Base-by-base conservation (phyloP, 2,329 filamentous ascomycete species). In the Fusarium brachygibbosum region DNA sequence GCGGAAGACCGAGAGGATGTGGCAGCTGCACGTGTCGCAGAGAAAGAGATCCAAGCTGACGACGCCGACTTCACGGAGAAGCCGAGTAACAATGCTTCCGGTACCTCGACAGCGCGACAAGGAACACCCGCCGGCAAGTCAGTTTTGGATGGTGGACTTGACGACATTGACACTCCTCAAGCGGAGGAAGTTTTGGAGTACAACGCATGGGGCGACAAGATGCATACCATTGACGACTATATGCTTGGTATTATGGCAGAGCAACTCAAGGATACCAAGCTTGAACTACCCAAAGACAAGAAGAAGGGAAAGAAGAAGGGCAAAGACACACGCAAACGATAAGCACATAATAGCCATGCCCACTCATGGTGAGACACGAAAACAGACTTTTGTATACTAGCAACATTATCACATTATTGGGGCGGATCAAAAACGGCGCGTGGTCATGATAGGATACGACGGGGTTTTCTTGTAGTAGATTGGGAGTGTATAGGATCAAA, bases 1-100 rank as follows among this genome's bases (percentile, higher is more conserved):
- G 95, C 94, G 1, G 96, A 99, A 79, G 96, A 99, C 74, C 88
- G 88, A 48, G 96, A 99, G 76, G 96, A 99, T 76, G 93, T 95
- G 16, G 90, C 90, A 28, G 96, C 96, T 0, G 96, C 96, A 3
- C 91, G 92, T 52, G 88, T 92, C 12, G 96, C 96, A 0, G 92
- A 97, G 77, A 96, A 92, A 75, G 96, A 99, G 78, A 91, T 96
- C 46, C 89, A 93, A 74, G 91, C 92, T 25, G 93, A 97, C 71
- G 93, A 94, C 45, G 92, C 89, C 6, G 94, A 97, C 75, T 97
- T 97, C 71, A 89, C 89, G 4, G 92, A 94, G 74, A 87, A 88
- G 77, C 80, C 85, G 57, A 70, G 83, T 73, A 56, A 76, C 73
- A 61, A 79, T 6, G 76, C 76, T 2, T 87, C 86, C 0, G 85